phyloP scores from a whole-genome alignment of 129 eudicot genomes.

The Flaveria brownii region DNA sequence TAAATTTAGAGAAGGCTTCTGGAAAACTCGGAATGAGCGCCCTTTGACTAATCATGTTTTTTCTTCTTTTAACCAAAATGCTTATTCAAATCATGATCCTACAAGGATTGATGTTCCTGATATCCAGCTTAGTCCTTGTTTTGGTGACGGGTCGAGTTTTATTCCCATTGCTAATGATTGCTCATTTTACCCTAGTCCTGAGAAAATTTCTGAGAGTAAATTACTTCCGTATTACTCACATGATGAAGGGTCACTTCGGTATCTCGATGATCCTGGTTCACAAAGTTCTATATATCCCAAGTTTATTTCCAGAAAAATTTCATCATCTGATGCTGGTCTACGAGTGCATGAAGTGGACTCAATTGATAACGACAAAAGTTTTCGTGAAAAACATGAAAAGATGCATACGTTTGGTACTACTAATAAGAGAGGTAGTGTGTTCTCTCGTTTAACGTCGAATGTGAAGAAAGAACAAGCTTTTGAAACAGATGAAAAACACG shows the following conservation, averaged over 20 bases:
- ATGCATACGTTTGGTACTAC: conserved; percentile 12
- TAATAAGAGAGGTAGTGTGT: conserved; percentile 51
- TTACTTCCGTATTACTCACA: conserved; percentile 9
- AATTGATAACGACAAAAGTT: neutral
- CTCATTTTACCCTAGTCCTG: conserved; percentile 27
- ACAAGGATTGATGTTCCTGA: conserved; percentile 38
- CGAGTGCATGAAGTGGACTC: conserved; percentile 20
- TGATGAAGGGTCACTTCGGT: conserved; percentile 13
- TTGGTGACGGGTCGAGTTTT: conserved; percentile 22
- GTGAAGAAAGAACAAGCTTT: conserved; percentile 21
- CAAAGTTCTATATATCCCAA: conserved; percentile 24
- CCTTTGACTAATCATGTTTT: conserved; percentile 11
- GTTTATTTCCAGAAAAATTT: conserved; percentile 20
- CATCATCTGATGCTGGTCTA: conserved; percentile 26
- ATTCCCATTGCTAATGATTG: conserved; percentile 24
- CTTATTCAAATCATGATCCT: conserved; percentile 34
- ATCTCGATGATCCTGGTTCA: conserved; percentile 26
- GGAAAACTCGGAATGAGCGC: conserved; percentile 9
- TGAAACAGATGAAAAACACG: conserved; percentile 16
- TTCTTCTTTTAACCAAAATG: conserved; percentile 10
- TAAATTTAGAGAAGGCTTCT: conserved; percentile 19
- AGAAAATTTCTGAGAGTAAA: conserved; percentile 12
- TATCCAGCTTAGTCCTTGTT: conserved; percentile 11
- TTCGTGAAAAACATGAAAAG: conserved; percentile 7
- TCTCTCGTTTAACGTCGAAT: conserved; percentile 47